Percentiles rank a stretch among this genome's conserved stretches.
These are phyloP conservation scores for Fistulifera solaris DNA, from an alignment of 108 stramenopile species.

Conservation along the genomic window DNA sequence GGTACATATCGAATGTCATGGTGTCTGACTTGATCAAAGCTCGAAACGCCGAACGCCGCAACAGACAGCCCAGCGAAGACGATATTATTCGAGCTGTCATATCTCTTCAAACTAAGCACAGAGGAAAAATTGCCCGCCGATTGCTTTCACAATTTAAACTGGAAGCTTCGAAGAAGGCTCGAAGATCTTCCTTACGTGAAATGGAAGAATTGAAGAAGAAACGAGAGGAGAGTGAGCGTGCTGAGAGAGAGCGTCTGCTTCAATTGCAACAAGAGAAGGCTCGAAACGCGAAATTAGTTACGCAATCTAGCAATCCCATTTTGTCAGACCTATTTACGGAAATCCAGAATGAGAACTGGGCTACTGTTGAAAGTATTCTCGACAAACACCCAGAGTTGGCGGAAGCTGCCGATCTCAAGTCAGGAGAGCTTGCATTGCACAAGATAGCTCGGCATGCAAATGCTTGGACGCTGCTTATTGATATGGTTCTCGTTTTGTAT, in stretches of 20 bases:
- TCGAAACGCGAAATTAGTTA: not conserved
- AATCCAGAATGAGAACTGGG: conserved; percentile 80
- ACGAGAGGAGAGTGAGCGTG: not conserved
- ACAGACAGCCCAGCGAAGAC: conserved; percentile 16
- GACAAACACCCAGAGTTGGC: conserved; percentile 82
- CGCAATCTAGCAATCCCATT: conserved; percentile 1
- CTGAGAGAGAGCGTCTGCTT: not conserved
- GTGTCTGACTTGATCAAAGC: conserved; percentile 40
- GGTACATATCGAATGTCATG: conserved; percentile 31
- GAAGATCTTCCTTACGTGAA: not conserved
- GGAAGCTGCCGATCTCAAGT: conserved; percentile 50
- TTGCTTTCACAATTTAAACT: not conserved
- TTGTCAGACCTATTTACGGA: conserved; percentile 44
- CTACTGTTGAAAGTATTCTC: conserved; percentile 77
- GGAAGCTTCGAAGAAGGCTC: not conserved
- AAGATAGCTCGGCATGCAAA: conserved; percentile 69
- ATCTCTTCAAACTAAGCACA: conserved; percentile 30
- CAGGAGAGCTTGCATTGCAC: conserved; percentile 76
- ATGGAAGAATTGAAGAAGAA: not conserved
- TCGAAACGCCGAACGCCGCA: conserved; percentile 23
- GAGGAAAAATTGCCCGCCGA: conserved; percentile 13
- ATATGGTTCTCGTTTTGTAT: conserved; percentile 80
- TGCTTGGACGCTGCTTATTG: conserved; percentile 79
- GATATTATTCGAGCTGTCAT: conserved; percentile 31
- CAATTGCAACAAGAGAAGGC: not conserved